Percentiles rank a stretch among this genome's conserved stretches.
Conservation (phyloP, 768 basidiomycete species). For the Leccinum broughii region DNA sequence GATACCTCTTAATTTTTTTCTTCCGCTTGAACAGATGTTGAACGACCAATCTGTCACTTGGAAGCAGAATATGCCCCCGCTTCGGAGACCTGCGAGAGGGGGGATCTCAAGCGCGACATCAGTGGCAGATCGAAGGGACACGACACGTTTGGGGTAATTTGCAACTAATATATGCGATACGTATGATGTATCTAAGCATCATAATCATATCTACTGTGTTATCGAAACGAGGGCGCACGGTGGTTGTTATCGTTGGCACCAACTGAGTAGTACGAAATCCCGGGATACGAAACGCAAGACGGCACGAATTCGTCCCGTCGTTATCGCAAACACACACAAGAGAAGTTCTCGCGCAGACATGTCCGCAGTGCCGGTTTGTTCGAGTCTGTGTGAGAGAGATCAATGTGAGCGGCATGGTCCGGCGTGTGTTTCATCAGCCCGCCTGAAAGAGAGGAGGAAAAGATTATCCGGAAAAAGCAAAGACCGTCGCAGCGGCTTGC, state of each 20-base stretch:
- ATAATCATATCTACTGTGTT: neutral
- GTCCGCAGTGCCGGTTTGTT: neutral
- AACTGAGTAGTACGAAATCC: neutral
- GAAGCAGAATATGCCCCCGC: neutral
- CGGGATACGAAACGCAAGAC: neutral
- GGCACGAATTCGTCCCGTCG: neutral
- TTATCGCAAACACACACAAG: conserved; percentile 11
- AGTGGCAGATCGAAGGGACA: neutral
- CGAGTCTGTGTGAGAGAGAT: conserved; percentile 17
- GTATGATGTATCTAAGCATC: neutral
- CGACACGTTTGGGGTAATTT: neutral
- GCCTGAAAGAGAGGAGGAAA: neutral
- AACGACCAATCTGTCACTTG: neutral
- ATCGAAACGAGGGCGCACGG: conserved; percentile 17
- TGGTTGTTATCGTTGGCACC: neutral
- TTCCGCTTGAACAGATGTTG: neutral
- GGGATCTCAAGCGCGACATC: neutral
- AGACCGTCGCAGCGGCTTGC: neutral
- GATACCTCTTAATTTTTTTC: neutral
- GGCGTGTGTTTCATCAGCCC: neutral
- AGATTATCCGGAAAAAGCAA: neutral
- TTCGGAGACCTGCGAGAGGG: neutral
- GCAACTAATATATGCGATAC: neutral
- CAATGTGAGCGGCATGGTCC: neutral
- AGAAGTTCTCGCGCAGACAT: neutral